Percentiles rank a stretch among this genome's conserved stretches.
Conservation (phyloP, 805 yeast genomes). For the Groenewaldozyma salmanticensis region DNA sequence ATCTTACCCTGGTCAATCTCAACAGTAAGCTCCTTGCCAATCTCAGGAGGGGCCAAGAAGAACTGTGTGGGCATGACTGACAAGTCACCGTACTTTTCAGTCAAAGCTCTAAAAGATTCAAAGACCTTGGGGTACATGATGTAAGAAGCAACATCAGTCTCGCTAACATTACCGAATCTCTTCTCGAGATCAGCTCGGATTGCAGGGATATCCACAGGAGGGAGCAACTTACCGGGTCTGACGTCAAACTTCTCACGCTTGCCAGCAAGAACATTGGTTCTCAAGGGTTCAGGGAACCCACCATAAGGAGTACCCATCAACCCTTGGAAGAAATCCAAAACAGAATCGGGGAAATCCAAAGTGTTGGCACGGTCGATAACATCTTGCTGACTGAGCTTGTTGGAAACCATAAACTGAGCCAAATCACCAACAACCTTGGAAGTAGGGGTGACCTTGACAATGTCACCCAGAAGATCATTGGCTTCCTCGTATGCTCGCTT, state of each 20-base stretch:
- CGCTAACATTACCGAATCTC: constrained; percentile 73
- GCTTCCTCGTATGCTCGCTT: constrained; percentile 91
- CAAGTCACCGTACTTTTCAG: constrained; percentile 80
- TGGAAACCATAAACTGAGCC: constrained; percentile 99
- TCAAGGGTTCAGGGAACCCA: constrained; percentile 98
- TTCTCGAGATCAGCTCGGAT: constrained; percentile 64
- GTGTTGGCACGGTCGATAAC: constrained; percentile 79
- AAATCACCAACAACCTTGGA: constrained; percentile 99
- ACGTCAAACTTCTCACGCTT: constrained; percentile 82
- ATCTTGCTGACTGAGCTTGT: constrained; percentile 78
- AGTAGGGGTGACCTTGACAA: constrained; percentile 98
- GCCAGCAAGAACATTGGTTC: constrained; percentile 82
- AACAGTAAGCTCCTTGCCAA: constrained; percentile 82
- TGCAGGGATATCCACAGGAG: constrained; percentile 68
- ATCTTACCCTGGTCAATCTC: constrained; percentile 93
- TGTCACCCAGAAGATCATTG: constrained; percentile 83
- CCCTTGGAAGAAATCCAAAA: constrained; percentile 97
- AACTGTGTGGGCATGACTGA: constrained; percentile 88
- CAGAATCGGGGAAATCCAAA: constrained; percentile 97
- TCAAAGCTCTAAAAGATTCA: constrained; percentile 70
- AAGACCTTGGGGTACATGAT: constrained; percentile 97
- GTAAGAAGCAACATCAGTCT: constrained; percentile 87
- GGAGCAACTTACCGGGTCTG: constrained; percentile 87
- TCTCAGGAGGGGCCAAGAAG: constrained; percentile 78
- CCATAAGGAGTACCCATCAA: constrained; percentile 99